Base-by-base conservation (phyloP, 768 basidiomycete species). In the Tephrocybe sp. region DNA sequence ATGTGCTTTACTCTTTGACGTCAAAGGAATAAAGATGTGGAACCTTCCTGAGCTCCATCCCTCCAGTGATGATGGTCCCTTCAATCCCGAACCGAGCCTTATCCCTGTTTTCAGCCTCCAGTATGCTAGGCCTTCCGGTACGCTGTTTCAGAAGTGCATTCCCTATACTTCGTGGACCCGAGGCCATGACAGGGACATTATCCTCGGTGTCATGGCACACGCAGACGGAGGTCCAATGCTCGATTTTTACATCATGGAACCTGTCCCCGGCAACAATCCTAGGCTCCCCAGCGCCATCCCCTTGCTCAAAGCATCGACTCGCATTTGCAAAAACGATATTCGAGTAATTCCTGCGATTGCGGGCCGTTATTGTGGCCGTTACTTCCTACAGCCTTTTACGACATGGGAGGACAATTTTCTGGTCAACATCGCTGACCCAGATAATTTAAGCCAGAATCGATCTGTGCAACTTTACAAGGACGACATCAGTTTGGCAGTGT, bases 351-450 rank as follows among this genome's bases (percentile, higher is more conserved):
- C 48, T 2, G 48, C 48, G 2, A 41, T 50, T 15, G 48, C 40
- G 3, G 48, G 48, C 12, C 48, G 48, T 8, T 50, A 42, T 34
- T 42, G 48, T 7, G 48, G 21, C 24, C 48, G 40, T 11, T 50
- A 23, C 32, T 50, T 50, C 34, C 3, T 50, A 3, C 48, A 50
- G 21, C 48, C 48, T 25, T 50, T 50, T 30, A 42, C 40, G 1
- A 50, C 48, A 5, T 50, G 48, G 48, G 48, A 50, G 24, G 48
- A 50, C 40, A 50, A 50, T 23, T 50, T 50, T 9, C 24, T 50
- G 6, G 40, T 50, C 32, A 50, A 50, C 15, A 36, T 50, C n/a
- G 17, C 48, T 10, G 48, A 50, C 28, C 40, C 40, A 9, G 48
- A 50, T 7, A 36, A 50, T 36, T 20, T 42, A 17, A 21, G 12